Evolutionary conservation across 768 basidiomycete species (phyloP), one percentile per base, ranked within the genome.

Genomic region (Galerina sulciceps): DNA sequence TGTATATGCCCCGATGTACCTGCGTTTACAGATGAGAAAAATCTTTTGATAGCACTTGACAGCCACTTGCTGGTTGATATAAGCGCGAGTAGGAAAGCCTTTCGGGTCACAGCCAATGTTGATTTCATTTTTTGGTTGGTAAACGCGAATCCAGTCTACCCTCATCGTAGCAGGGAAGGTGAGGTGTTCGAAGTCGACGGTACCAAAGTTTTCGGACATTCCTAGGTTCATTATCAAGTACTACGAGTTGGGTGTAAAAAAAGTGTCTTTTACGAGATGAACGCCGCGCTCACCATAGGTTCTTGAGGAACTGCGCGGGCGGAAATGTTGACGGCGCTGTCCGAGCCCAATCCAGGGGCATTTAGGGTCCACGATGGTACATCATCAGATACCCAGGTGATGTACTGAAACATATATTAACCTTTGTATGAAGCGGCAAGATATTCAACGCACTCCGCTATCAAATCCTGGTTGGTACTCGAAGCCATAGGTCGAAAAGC

Each of bases 141-240:
- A 99, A 8, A 99, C 91, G 20, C 96, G 85, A 54, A 98, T 85
- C 76, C 89, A 97, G 69, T 97, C 93, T 41, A 96, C 78, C 47
- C 76, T 79, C 91, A 97, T 88, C 2, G 67, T 76, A 4, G 87
- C 72, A 8, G 94, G 94, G 75, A 93, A 94, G 15, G 74, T 76
- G 18, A 96, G 76, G 58, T 89, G 78, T 15, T 81, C 73, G 49
- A 92, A 79, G 74, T 97, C 89, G 50, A 95, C 85, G 4, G 72
- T 47, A 10, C 81, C 80, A 36, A 97, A 97, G 71, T 90, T 91
- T 53, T 77, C 74, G 3, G 93, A 94, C 73, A 96, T 87, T 53
- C 93, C 95, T 67, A 95, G 75, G 71, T 96, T 95, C 67, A 84
- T 76, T 62, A 97, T 88, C 66, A 97, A 76, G 65, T 94, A 94